These are phyloP conservation scores for Alternaria consortialis DNA, from an alignment of 2,329 filamentous ascomycete genomes.

Conservation along the genomic window DNA sequence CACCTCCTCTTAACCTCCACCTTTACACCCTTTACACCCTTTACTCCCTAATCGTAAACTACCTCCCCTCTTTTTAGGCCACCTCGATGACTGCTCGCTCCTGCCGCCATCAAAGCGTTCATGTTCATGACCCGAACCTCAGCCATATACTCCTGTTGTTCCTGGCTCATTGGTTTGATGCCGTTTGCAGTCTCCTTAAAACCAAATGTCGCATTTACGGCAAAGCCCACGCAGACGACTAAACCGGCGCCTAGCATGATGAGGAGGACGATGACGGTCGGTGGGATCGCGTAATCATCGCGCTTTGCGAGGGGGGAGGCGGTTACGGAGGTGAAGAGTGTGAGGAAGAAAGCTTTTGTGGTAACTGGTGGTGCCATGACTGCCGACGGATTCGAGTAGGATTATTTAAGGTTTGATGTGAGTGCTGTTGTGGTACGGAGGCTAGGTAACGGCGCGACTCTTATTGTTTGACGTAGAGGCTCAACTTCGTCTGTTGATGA, in stretches of 20 bases:
- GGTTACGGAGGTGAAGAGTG: not conserved
- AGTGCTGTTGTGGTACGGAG: not conserved
- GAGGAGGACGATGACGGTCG: conserved; percentile 29
- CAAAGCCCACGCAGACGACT: conserved; percentile 29
- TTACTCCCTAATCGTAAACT: not conserved
- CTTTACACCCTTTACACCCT: no score
- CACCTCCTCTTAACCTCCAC: not conserved
- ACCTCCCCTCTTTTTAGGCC: not conserved
- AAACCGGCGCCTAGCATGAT: conserved; percentile 28
- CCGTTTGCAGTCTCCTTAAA: conserved; percentile 17
- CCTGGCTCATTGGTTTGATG: conserved; percentile 17
- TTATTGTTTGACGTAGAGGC: not conserved
- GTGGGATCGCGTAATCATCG: conserved; percentile 27
- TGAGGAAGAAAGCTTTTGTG: not conserved
- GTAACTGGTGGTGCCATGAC: not conserved
- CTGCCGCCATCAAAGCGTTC: conserved; percentile 21
- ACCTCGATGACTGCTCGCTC: conserved; percentile 1
- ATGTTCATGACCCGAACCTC: conserved; percentile 30
- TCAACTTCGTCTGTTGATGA: not conserved
- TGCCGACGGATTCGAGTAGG: not conserved
- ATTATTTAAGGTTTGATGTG: no score
- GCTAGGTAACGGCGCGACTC: no score
- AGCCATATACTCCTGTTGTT: conserved; percentile 36
- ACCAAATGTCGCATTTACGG: conserved; percentile 28
- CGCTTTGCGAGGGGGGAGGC: conserved; percentile 20